Percentiles rank a stretch among this genome's conserved stretches.
phyloP scores from a whole-genome alignment of 2,329 filamentous ascomycete species.

The Xylariaceae sp. region DNA sequence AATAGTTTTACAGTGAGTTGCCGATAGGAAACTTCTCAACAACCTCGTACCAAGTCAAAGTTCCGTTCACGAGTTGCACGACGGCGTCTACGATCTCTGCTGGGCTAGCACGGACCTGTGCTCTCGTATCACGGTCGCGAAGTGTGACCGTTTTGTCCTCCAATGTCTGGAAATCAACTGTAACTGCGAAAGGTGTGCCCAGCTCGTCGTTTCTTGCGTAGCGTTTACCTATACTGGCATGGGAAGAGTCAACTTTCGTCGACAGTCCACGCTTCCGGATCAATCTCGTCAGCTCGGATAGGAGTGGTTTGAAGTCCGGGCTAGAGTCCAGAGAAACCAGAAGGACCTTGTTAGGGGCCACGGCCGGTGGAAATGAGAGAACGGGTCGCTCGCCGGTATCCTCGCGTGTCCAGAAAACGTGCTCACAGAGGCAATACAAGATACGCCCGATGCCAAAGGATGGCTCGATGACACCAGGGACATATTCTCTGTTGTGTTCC shows the following conservation, averaged over 20 bases:
- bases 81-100: constrained; percentile 59
- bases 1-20: too few species aligned
- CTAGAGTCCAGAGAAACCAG: constrained; percentile 58
- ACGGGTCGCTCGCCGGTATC: constrained; percentile 36
- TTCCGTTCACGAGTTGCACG: constrained; percentile 55
- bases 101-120: constrained; percentile 59
- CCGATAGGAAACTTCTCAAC: neutral
- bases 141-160: constrained; percentile 61
- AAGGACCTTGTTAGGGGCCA: constrained; percentile 63
- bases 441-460: constrained; percentile 63
- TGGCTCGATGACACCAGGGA: constrained; percentile 82
- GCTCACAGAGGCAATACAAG: constrained; percentile 55
- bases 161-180: constrained; percentile 63
- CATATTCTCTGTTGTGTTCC: constrained; percentile 86
- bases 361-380: constrained; percentile 59
- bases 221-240: constrained; percentile 58
- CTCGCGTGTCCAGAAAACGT: constrained; percentile 2
- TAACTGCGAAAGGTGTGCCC: constrained; percentile 63
- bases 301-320: constrained; percentile 53
- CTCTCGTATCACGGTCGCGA: constrained; percentile 60
- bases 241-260: constrained; percentile 58
- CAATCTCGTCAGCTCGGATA: constrained; percentile 45
- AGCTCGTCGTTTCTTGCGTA: constrained; percentile 40
- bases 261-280: constrained; percentile 46
- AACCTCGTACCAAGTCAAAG: constrained; percentile 56